Base-by-base conservation (phyloP, 192 early-diverging fungal genomes). In the Coemansia sp. region DNA sequence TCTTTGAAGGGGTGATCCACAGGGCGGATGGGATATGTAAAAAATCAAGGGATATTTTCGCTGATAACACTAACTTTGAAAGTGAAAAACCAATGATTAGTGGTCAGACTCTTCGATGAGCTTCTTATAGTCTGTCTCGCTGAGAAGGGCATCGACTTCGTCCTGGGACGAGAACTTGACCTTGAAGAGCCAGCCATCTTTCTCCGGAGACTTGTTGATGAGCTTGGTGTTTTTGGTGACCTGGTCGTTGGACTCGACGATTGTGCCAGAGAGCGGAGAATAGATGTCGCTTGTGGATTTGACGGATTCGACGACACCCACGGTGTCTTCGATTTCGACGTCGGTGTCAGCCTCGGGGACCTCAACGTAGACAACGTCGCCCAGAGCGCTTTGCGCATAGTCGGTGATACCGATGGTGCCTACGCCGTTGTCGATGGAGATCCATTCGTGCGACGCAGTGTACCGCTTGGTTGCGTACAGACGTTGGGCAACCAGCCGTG, bases 261-360 rank as follows among this genome's bases (percentile, higher is more conserved):
- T 86, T 58, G 89, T 85, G 58, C 96, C 96, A 56, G 84, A 75
- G 28, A 94, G 76, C 59, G 96, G 96, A 25, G 94, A 84, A 70
- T 92, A 94, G 42, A 98, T 89, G 63, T 98, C 96, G 63, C 85
- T 88, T 46, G 94, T 92, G 58, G 96, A 95, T 87, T 98, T 98
- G 72, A 98, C 96, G 37, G 88, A 91, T 79, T 98, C 96, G 51
- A 98, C 90, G 37, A 90, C 90, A 63, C 91, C 90, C n/a, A 94
- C 83, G 58, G 70, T 45, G 2, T 87, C 91, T 84, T 74, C 68
- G 23, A 52, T 29, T 20, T 80, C 84, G n/a, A 93, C 86, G 28
- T 67, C 57, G 33, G 72, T 75, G 56, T 89, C 91, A 16, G 89
- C 84, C 30, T 85, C 80, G 33, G 94, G 93, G n/a, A 91, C 70